Evolutionary conservation across 2,329 filamentous ascomycete genomes (phyloP), one percentile per base, ranked within the genome.

Genomic region (Cladosporium cucumerinum): DNA sequence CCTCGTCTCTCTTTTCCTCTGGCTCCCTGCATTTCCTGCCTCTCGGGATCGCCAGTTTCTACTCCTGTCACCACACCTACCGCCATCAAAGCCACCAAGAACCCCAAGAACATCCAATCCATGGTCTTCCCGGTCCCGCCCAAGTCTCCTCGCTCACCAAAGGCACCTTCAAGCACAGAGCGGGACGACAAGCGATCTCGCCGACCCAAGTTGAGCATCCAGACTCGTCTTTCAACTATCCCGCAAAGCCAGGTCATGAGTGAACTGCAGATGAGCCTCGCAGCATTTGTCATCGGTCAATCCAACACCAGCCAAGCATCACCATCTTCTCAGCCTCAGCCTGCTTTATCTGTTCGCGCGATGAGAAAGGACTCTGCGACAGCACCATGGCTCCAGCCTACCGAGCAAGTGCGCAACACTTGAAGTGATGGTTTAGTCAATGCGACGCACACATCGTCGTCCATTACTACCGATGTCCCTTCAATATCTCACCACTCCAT

Each of bases 11-110:
- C 69, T 7, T 72, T 71, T 51, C 72, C 72, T 18, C 62, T 69
- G 26, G 70, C 71, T 62, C 71, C 72, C 49, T 74, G 72, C 69
- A 66, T 74, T 46, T 68, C 70, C 65, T 74, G 72, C 64, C 72
- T 74, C 43, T 72, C 72, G 63, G 43, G 65, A 61, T 46, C 65
- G 32, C 54, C 54, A 36, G n/a, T 23, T 12, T 46, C 39, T 46
- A 46, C 39, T 23, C 39, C 39, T 3, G 54, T 21, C 10, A 25
- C 54, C 3, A 32, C 54, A 57, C 28, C 49, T 21, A 25, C 48
- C 49, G 14, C 25, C 5, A 30, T 51, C 16, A 51, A 23, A 43
- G 26, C 60, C 25, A 12, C 23, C 18, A 62, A 26, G 23, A 51
- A 49, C 32, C 23, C 60, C 34, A 55, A 62, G 49, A 34, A 46